Evolutionary conservation across 148 eudicot species (phyloP), one percentile per base, ranked within the genome.

Genomic region (Oxyria digyna): DNA sequence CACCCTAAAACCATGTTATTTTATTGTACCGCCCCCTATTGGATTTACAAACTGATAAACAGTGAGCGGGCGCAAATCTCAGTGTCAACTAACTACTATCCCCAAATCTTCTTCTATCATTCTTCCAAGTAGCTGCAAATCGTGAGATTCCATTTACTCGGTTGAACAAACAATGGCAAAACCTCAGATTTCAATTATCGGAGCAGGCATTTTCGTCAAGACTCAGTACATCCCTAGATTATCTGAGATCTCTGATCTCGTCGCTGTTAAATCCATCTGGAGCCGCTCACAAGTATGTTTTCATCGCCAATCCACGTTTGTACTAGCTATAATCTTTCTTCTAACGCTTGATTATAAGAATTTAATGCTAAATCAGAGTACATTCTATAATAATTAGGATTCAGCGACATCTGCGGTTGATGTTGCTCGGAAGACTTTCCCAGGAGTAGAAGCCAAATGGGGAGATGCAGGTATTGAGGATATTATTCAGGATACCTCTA

Each of bases 131-230:
- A 59, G 62, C 29, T 52, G 62, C 31, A 52, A 52, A 52, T 52
- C 7, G 59, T 29, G 21, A 52, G 29, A 55, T 57, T 29, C n/a
- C 7, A 57, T 3, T 27, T 17, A 31, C 65, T 59, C 6, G n/a
- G 65, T 15, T 8, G 3, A 31, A 27, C 69, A 50, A 85, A n/a
- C n/a, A n/a, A n/a, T 81, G 87, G 77, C 77, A 68, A 77, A 72
- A 15, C 74, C 87, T 50, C 76, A 84, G 71, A 90, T 90, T 42
- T 96, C 99, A 37, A 94, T 94, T 12, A 75, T 88, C 23, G 99
- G 99, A 24, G 99, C 97, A 68, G 99, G 99, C 24, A 88, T 82
- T 54, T 94, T 94, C 69, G 99, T 88, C 21, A 85, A 75, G 78
- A 82, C 71, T 52, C 87, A 85, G 21, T 94, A 94, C 76, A 80